Evolutionary conservation across 2,329 filamentous ascomycete genomes (phyloP), one percentile per base, ranked within the genome.

Genomic region (Rhexocercosporidium sp.): DNA sequence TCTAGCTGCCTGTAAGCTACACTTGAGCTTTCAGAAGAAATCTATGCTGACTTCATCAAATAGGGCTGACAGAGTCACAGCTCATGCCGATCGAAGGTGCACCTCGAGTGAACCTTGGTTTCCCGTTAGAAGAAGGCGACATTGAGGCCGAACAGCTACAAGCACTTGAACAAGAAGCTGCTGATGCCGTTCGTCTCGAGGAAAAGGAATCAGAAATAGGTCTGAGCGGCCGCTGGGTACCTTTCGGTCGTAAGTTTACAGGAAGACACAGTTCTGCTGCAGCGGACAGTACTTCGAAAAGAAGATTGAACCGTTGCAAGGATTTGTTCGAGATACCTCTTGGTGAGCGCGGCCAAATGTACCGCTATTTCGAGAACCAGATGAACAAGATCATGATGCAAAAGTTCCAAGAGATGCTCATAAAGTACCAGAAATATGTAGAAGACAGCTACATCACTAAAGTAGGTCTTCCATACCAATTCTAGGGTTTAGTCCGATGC

Each of bases 101-200:
- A 20, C 74, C 75, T 29, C 60, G 61, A 1, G 63, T 72, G 0
- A 73, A 76, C 46, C 66, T 69, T 2, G 71, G 71, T 12, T 69
- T 77, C 1, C 68, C 69, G n/a, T 44, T 75, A 6, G 75, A 78
- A 44, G 73, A 77, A 29, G 64, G 62, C 0, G 75, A 76, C 46
- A 64, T 75, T 12, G 76, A 76, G 25, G 70, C 67, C 44, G 75
- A 76, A 54, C 69, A 73, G 57, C 64, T 75, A 0, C 65, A 72
- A 25, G 75, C 75, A 16, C 53, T 73, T 5, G 73, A 72, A 46
- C 56, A 65, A n/a, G 73, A 75, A 39, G 66, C 66, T 37, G 62
- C 57, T 16, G 31, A 67, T 16, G 41, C 39, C 3, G 61, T 59
- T 46, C 56, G 49, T 0, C 67, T 57, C 18, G 67, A 72, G 4